Evolutionary conservation across 78 protist species (phyloP), one percentile per base, ranked within the genome.

Genomic region (Mastigamoeba balamuthi): DNA sequence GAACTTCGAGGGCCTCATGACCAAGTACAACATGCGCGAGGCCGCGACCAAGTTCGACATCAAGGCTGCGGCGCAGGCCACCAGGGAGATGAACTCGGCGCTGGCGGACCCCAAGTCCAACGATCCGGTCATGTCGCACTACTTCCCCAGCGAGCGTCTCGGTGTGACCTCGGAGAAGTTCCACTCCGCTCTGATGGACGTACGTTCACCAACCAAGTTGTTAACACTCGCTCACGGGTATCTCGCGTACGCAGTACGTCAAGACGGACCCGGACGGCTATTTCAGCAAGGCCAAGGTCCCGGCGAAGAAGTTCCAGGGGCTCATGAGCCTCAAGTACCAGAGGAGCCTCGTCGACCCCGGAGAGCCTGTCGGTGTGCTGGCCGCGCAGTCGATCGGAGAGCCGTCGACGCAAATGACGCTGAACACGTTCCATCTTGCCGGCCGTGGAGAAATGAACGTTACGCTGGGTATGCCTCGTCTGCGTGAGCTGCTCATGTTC

Each of bases 341-440:
- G 52, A 73, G 66, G 38, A 52, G 81, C 10, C 69, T 89, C 17
- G 85, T 72, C 29, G 76, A 81, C 29, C 93, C 97, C 2, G 97
- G 96, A 29, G 98, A 95, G 67, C 28, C 90, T 2, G 99, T 96
- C 10, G 99, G 99, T 77, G 67, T 94, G 40, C 30, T 95, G 1
- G 97, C 98, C 4, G 98, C 91, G 6, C 98, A 98, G 80, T 83
- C 96, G 3, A 86, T 97, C 52, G 99, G 99, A 27, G 98, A 96
- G 66, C 99, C 99, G 28, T 91, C 97, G 28, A 96, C 99, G 17
- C 99, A 96, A 81, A 96, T 96, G 99, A 96, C 98, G 0, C 78
- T 96, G 53, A 94, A 96, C 85, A 93, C 98, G 6, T 95, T 95
- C 90, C 97, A 95, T 68, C 75, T 91, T 23, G 98, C 98, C 2